These are phyloP conservation scores for Rehmannia glutinosa DNA, from an alignment of 257 asterid genomes.

Conservation along the genomic window DNA sequence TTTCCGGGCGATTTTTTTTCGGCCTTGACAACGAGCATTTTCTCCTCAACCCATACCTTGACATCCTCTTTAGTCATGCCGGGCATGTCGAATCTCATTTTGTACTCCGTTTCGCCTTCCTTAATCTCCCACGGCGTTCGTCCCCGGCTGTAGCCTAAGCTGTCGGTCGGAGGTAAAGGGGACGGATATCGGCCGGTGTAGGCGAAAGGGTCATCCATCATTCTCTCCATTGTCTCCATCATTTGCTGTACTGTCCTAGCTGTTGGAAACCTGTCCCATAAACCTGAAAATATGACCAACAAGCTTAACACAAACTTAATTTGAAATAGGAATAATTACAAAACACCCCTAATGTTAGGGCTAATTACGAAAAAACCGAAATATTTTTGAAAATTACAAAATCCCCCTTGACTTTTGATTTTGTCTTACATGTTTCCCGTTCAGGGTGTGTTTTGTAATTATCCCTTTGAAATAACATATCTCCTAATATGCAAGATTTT, in stretches of 20 bases:
- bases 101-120: slow-evolving; percentile 55
- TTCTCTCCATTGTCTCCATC: slow-evolving; percentile 78
- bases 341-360: no score
- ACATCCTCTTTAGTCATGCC: slow-evolving; percentile 74
- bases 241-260: slow-evolving; percentile 77
- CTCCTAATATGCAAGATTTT: no score
- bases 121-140: slow-evolving; percentile 81
- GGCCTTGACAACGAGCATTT: slow-evolving; percentile 60
- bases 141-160: slow-evolving; percentile 42
- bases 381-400: no score
- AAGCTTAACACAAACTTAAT: neutral
- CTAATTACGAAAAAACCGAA: no score
- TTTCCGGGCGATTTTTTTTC: slow-evolving; percentile 51
- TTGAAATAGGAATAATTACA: no score
- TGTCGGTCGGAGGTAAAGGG: slow-evolving; percentile 4
- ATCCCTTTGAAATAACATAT: no score
- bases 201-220: slow-evolving; percentile 57
- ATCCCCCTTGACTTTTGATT: no score
- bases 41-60: slow-evolving; percentile 67
- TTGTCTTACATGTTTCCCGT: no score
- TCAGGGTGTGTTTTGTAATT: no score
- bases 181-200: slow-evolving; percentile 30
- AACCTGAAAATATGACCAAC: slow-evolving; percentile 26
- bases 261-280: slow-evolving; percentile 72
- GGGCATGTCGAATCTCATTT: slow-evolving; percentile 77